Conservation (phyloP, 2,329 filamentous ascomycete genomes). For the Thelonectria blattea region DNA sequence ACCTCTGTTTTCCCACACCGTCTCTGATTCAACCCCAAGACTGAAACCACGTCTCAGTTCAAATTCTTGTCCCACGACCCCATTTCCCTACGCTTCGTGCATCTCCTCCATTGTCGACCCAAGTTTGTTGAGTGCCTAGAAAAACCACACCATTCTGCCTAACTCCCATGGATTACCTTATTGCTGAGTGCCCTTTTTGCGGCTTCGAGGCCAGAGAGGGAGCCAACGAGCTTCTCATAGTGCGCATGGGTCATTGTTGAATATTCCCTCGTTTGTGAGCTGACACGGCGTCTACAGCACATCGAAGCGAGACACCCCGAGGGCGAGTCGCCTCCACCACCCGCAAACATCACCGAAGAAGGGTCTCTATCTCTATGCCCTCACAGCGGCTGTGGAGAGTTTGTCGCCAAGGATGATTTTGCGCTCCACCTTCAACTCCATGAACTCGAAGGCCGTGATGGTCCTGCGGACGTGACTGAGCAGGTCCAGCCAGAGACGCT, state of each 20-base stretch:
- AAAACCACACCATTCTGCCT: neutral
- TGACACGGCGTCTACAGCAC: conserved; percentile 34
- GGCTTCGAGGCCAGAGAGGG: conserved; percentile 39
- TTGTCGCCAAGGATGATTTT: conserved; percentile 37
- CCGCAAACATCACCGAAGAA: conserved; percentile 8
- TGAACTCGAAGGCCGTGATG: conserved; percentile 33
- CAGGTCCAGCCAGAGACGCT: conserved; percentile 16
- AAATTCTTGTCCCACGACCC: neutral
- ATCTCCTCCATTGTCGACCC: neutral
- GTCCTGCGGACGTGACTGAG: conserved; percentile 20
- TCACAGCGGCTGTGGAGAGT: conserved; percentile 63
- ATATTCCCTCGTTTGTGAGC: conserved; percentile 13
- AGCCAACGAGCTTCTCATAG: conserved; percentile 45
- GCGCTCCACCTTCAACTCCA: conserved; percentile 36
- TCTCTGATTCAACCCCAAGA: neutral
- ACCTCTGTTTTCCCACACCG: neutral
- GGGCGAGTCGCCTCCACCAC: conserved; percentile 25
- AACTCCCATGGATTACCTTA: conserved; percentile 1
- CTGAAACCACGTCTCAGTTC: neutral
- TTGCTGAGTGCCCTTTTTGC: conserved; percentile 44
- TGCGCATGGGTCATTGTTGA: conserved; percentile 30
- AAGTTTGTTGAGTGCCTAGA: neutral
- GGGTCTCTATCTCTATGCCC: conserved; percentile 27
- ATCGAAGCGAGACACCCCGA: conserved; percentile 39
- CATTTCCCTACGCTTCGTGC: neutral